Percentiles rank a stretch among this genome's conserved stretches.
phyloP scores from a whole-genome alignment of 257 asterid genomes.

The Plantago elongata region DNA sequence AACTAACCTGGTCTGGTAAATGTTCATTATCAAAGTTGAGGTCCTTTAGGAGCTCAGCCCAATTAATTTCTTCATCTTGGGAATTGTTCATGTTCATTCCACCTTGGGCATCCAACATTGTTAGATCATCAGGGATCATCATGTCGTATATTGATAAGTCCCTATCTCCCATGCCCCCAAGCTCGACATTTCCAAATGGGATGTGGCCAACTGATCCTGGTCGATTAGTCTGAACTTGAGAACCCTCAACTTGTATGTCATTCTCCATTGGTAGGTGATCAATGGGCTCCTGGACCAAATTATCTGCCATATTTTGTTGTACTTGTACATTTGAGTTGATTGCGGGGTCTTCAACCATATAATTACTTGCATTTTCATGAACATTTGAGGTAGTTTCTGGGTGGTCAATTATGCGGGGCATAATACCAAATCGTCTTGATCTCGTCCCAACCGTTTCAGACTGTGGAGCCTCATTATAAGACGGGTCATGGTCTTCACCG shows the following conservation, averaged over 20 bases:
- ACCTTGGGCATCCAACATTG: neutral
- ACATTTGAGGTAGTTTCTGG: neutral
- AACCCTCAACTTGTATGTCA: too few relatives aligned
- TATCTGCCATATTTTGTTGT: too few relatives aligned
- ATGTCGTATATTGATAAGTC: neutral
- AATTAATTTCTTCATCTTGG: neutral
- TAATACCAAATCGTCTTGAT: slow-evolving; percentile 2
- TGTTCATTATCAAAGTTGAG: neutral
- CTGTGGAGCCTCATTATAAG: neutral
- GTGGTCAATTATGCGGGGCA: neutral
- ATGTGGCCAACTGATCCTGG: too few relatives aligned
- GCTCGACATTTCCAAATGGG: neutral
- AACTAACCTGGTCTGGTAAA: neutral
- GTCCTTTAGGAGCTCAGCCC: neutral
- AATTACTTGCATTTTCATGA: too few relatives aligned
- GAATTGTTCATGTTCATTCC: neutral
- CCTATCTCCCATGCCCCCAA: neutral
- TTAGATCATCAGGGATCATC: neutral
- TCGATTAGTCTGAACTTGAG: neutral
- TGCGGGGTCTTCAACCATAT: neutral
- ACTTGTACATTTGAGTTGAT: neutral
- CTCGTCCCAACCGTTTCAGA: neutral
- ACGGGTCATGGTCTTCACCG: neutral
- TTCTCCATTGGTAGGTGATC: too few relatives aligned
- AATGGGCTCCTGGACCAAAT: too few relatives aligned